Conservation (phyloP, 73 alveolate species). For the Vitrella brassicaformis region DNA sequence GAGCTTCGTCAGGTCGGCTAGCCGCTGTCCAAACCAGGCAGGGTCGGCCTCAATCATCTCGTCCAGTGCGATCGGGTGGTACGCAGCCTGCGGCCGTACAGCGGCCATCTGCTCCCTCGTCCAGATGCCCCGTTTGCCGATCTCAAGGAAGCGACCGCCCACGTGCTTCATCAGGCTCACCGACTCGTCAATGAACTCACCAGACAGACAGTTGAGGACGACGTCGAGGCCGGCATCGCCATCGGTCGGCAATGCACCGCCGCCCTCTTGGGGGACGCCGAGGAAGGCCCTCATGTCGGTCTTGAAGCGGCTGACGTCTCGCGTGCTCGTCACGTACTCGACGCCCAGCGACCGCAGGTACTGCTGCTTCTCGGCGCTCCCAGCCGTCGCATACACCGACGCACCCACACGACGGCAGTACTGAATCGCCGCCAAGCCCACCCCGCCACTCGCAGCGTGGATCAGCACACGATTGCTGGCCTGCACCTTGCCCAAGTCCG, state of each 20-base stretch:
- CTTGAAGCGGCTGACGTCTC: constrained; percentile 15
- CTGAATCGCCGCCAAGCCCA: constrained; percentile 34
- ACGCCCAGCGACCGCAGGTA: constrained; percentile 13
- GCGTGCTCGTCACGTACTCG: constrained; percentile 22
- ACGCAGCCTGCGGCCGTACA: not conserved
- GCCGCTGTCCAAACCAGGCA: not conserved
- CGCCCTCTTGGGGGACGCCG: not conserved
- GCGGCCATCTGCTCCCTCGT: constrained; percentile 10
- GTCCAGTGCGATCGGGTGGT: not conserved
- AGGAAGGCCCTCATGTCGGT: constrained; percentile 22
- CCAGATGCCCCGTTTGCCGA: constrained; percentile 40
- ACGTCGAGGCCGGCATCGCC: constrained; percentile 26
- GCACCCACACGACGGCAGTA: constrained; percentile 11
- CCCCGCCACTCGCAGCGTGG: constrained; percentile 37
- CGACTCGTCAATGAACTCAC: constrained; percentile 23
- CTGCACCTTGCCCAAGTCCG: constrained; percentile 25
- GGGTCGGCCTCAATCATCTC: not conserved
- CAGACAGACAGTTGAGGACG: constrained; percentile 26
- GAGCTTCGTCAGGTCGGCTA: not conserved
- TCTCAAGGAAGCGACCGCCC: constrained; percentile 35
- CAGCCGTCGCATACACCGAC: constrained; percentile 27
- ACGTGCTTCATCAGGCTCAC: constrained; percentile 13
- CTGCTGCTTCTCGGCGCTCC: constrained; percentile 20
- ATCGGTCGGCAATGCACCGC: not conserved
- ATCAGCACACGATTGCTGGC: constrained; percentile 16